Evolutionary conservation across 257 asterid genomes (phyloP), one percentile per base, ranked within the genome.

Genomic region (Lavandula angustifolia): DNA sequence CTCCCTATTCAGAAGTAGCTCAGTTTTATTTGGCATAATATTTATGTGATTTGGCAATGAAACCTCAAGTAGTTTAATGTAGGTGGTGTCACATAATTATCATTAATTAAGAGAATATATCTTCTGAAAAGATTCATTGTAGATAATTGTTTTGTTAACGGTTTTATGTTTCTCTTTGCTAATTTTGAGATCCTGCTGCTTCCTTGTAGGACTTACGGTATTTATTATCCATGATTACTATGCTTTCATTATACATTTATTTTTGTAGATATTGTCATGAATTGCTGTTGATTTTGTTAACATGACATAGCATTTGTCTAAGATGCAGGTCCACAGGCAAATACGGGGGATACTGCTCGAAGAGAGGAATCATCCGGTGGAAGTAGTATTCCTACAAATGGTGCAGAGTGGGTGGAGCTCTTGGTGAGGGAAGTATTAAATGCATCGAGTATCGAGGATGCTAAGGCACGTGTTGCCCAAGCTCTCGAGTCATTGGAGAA

Each of bases 401-500:
- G 90, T 27, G 76, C 87, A 29, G 85, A 81, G 75, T 84, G 87
- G 90, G 87, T 84, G 60, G 90, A 84, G 66, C 87, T 84, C 40
- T 67, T 84, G 78, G 83, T 81, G 40, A 66, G 82, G 37, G 87
- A 84, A 76, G 81, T 81, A 7, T 53, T 66, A 17, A 79, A 57
- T 75, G 85, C 87, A 29, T 56, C 90, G 9, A 67, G 66, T 56
- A 47, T 81, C 6, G 79, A 81, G 10, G 90, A 79, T 69, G 90
- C 90, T 43, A 84, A 75, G 76, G 78, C 68, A 60, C 83, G 90
- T 7, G 73, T 79, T 48, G 75, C 90, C 1, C 75, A 61, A 63
- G 84, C 79, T 11, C 90, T 84, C 0, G 87, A 84, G 80, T 76
- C 84, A 64, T 57, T 84, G 64, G 85, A 84, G 80, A 84, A 76